These are phyloP conservation scores for Colletotrichum sp. DNA, from an alignment of 2,329 filamentous ascomycete genomes.

Conservation along the genomic window DNA sequence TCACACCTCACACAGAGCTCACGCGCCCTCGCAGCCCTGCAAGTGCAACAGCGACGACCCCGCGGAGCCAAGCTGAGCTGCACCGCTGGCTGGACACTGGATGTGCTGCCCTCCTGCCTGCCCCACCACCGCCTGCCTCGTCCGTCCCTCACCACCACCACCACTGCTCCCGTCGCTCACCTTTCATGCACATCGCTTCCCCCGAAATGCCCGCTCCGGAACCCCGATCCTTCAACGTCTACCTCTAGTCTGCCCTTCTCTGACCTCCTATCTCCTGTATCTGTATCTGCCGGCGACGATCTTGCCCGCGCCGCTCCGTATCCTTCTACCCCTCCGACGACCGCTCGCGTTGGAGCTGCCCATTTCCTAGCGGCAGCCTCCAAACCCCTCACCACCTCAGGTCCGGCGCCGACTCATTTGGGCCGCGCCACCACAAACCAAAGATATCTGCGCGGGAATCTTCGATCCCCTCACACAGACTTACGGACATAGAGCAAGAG, in stretches of 20 bases:
- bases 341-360: background rate
- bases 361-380: background rate
- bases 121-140: conserved; percentile 11
- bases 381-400: conserved; percentile 10
- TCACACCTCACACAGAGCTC: background rate
- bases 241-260: background rate
- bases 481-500: background rate
- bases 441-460: no score
- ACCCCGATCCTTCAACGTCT: background rate
- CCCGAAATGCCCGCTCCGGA: conserved; percentile 10
- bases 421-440: background rate
- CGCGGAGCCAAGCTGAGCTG: conserved; percentile 6
- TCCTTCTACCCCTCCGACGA: background rate
- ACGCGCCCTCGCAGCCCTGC: background rate
- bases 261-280: background rate
- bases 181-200: background rate
- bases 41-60: background rate
- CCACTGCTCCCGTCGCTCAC: background rate
- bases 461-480: background rate
- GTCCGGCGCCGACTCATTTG: background rate
- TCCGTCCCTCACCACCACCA: conserved; percentile 1
- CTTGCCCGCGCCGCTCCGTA: background rate
- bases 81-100: background rate
- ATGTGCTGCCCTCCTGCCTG: background rate
- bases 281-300: background rate